Evolutionary conservation across 768 basidiomycete species (phyloP), one percentile per base, ranked within the genome.

Genomic region (Peribolospora baueri): DNA sequence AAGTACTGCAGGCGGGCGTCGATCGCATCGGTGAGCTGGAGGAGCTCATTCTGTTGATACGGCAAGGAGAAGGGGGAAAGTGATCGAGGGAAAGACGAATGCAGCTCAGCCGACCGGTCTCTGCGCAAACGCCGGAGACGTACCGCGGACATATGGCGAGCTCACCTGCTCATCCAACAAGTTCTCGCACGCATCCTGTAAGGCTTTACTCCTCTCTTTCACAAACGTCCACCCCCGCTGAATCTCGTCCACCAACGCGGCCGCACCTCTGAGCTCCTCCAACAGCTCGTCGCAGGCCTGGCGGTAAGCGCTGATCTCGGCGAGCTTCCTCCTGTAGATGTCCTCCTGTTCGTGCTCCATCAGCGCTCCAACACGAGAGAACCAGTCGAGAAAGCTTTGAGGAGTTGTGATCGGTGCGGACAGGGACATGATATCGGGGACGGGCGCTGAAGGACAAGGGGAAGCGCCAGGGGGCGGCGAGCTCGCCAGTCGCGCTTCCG

Each of bases 311-410:
- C 77, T 72, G 10, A 97, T 76, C 58, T 76, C 77, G 8, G 77
- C 76, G 14, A 90, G 75, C 66, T 95, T 84, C 0, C 79, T 78
- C 37, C 85, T 75, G 66, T 93, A 95, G 64, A 88, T 81, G 5
- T 85, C 78, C 63, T 95, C 91, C 63, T 97, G 91, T 57, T 83
- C 83, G 62, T 87, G 86, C 6, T 87, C 82, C 43, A 93, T 84
- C 3, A 82, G 82, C 11, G 82, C 74, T 60, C 93, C 88, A 53
- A 98, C 79, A 46, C 82, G 73, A 40, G 84, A 74, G 66, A 88
- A 91, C 81, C 88, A 93, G 69, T 97, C 91, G 65, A 90, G 86
- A 68, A 98, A 91, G 61, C 95, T 87, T 62, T 97, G 86, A 1
- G 88, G 81, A 0, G 87, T 91, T 58, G 81, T 76, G 45, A 97